Evolutionary conservation across 192 early-diverging fungal species (phyloP).

Genomic region (Entophlyctis luteolus): DNA sequence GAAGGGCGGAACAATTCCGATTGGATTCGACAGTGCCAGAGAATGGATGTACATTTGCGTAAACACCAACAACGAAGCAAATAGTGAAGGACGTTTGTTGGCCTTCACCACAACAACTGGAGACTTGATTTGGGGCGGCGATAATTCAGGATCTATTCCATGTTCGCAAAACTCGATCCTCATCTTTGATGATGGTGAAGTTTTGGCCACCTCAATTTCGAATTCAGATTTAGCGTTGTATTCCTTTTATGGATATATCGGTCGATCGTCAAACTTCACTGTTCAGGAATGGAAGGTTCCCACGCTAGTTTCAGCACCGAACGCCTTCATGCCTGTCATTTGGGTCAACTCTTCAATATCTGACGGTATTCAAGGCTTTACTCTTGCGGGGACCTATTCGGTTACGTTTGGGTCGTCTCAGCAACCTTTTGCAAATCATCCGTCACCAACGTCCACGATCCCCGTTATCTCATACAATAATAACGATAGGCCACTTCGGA

Average conservation of each 20-base stretch:
- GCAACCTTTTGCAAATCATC: no score
- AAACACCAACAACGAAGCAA: not conserved
- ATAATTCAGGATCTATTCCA: conserved; percentile 1
- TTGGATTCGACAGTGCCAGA: not conserved
- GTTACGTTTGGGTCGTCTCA: conserved; percentile 13
- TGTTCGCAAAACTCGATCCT: not conserved
- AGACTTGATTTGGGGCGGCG: conserved; percentile 11
- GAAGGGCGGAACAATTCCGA: not conserved
- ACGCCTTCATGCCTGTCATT: conserved; percentile 9
- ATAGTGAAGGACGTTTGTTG: conserved; percentile 1
- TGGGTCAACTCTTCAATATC: not conserved
- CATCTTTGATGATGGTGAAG: not conserved
- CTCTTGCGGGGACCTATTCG: not conserved
- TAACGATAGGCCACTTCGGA: no score
- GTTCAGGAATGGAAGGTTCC: not conserved
- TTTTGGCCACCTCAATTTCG: not conserved
- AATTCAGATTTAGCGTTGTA: not conserved
- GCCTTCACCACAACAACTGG: not conserved
- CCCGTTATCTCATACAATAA: no score
- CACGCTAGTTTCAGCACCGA: not conserved
- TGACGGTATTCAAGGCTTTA: not conserved
- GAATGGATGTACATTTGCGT: conserved; percentile 17
- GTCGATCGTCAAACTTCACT: not conserved
- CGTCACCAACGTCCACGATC: no score
- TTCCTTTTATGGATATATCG: not conserved